Evolutionary conservation across 495 filamentous ascomycete species (phyloP), one percentile per base, ranked within the genome.

Genomic region (Sporormia fimetaria): DNA sequence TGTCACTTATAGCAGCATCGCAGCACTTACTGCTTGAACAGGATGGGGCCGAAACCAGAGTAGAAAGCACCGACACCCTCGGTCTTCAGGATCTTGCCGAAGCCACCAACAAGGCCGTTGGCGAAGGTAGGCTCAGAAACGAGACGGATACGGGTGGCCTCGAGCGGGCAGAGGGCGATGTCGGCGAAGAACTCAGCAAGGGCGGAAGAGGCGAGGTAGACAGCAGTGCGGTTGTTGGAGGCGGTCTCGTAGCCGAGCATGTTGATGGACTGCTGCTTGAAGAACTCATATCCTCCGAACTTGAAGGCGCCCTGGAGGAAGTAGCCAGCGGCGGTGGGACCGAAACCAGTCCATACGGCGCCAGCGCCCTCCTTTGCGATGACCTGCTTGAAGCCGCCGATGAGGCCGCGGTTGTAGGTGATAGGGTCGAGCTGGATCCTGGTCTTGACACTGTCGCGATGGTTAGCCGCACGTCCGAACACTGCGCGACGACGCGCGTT

Each of bases 21-120:
- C 4, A 9, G 32, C 35, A 76, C 85, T 64, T 76, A 92, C 86
- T 65, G 62, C 55, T 65, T 65, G 61, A 65, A 64, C n/a, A 64
- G 55, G 44, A 65, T 65, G 26, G 62, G 62, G 23, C 62, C 62
- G 48, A 65, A 65, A 27, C 62, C 62, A 40, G 56, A 56, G 55
- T 65, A 65, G 60, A 65, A 65, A 21, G 57, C 62, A 39, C 59
- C 61, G 16, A 65, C 3, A 52, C 62, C 62, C 51, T 65, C 62
- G n/a, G 41, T 53, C 51, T 50, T 61, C 37, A 48, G 18, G 40
- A 65, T 63, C 54, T 65, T 65, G 26, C 37, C 22, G 48, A 65
- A 60, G 15, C 62, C 62, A 31, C 59, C 48, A 17, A 65, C 22
- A 15, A 65, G 54, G 18, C 62, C 62, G 23, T 47, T 63, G 15